Percentiles rank a stretch among this genome's conserved stretches.
These are phyloP conservation scores for Ascochyta fabae DNA, from an alignment of 2,329 filamentous ascomycete species.

Conservation along the genomic window DNA sequence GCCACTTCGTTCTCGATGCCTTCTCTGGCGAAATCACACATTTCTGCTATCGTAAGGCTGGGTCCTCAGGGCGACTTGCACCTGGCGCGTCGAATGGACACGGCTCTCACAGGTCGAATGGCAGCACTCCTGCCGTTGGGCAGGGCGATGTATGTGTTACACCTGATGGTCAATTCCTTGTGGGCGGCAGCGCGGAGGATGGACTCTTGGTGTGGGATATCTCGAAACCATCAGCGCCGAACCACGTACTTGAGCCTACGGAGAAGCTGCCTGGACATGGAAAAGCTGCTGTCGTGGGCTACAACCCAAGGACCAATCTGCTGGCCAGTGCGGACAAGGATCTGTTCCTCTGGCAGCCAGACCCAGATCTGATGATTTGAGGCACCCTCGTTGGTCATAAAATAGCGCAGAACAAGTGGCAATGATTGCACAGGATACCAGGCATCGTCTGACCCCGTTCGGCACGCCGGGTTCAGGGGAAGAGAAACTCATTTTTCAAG, in stretches of 20 bases:
- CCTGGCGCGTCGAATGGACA: slow-evolving; percentile 55
- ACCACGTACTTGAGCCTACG: slow-evolving; percentile 67
- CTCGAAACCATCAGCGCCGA: slow-evolving; percentile 56
- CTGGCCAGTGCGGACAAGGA: slow-evolving; percentile 90
- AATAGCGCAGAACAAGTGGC: background rate
- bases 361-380: slow-evolving; percentile 51
- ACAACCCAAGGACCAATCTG: slow-evolving; percentile 91
- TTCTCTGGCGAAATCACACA: slow-evolving; percentile 83
- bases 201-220: slow-evolving; percentile 90
- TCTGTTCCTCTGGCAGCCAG: slow-evolving; percentile 57
- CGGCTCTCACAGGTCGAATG: slow-evolving; percentile 55
- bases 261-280: slow-evolving; percentile 67
- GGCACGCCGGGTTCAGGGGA: background rate
- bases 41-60: slow-evolving; percentile 63
- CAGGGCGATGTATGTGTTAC: slow-evolving; percentile 86
- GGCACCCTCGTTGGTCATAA: background rate
- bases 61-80: slow-evolving; percentile 54
- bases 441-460: background rate
- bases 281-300: slow-evolving; percentile 76
- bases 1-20: slow-evolving; percentile 92
- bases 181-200: slow-evolving; percentile 75
- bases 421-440: background rate
- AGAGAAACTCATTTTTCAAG: background rate
- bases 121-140: slow-evolving; percentile 44
- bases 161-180: slow-evolving; percentile 85